A percentile compares a stretch with the other conserved stretches of the same genome.
These are phyloP conservation scores for Mallotus repandus DNA, from an alignment of 441 rosid genomes.

Conservation along the genomic window DNA sequence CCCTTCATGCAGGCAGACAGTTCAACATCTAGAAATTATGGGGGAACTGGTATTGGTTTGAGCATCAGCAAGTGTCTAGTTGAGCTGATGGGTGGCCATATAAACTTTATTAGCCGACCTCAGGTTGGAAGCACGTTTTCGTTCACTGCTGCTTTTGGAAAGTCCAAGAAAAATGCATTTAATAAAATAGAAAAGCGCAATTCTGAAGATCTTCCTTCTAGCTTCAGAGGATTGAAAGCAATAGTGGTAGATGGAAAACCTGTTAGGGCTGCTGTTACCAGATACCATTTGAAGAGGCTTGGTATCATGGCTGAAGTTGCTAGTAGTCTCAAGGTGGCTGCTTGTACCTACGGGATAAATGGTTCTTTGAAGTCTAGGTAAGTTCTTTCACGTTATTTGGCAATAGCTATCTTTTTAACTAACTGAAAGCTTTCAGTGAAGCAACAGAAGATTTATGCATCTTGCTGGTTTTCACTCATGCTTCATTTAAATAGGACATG, in stretches of 20 bases:
- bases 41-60: conserved; percentile 97
- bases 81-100: conserved; percentile 89
- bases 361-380: conserved; percentile 57
- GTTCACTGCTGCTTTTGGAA: conserved; percentile 62
- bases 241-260: conserved; percentile 80
- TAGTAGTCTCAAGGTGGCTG: conserved; percentile 44
- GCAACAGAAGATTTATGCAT: not conserved
- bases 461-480: not conserved
- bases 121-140: conserved; percentile 87
- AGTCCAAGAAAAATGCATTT: conserved; percentile 38
- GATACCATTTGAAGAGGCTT: conserved; percentile 86
- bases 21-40: conserved; percentile 85
- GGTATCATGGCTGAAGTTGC: conserved; percentile 71
- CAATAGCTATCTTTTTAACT: not conserved
- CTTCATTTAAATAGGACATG: not conserved
- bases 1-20: conserved; percentile 98
- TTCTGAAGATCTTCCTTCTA: conserved; percentile 63
- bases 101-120: conserved; percentile 76
- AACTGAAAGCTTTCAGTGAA: not conserved
- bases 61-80: conserved; percentile 93
- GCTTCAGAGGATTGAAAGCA: conserved; percentile 78
- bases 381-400: conserved; percentile 19
- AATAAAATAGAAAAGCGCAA: conserved; percentile 46
- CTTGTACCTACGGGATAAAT: conserved; percentile 41
- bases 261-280: conserved; percentile 86